Evolutionary conservation across 2,329 filamentous ascomycete species (phyloP).

Genomic region (Calonectria henricotiae): DNA sequence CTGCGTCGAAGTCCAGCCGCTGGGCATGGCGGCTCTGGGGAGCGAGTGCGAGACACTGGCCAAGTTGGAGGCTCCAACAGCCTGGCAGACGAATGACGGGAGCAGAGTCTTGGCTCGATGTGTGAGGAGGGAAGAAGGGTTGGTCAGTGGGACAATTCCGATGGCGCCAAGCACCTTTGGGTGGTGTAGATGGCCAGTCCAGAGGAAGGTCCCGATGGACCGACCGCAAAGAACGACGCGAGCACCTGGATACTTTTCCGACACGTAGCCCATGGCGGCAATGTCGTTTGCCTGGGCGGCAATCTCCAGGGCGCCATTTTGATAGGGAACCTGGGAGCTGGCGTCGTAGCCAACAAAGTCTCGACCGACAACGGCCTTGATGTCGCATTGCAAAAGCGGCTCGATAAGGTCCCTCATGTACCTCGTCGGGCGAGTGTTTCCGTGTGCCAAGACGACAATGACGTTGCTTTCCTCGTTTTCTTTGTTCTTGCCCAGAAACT

Average conservation of each 20-base stretch:
- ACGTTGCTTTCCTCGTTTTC: constrained; percentile 13
- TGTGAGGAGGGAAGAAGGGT: background rate
- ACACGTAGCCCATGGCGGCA: constrained; percentile 11
- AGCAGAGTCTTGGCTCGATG: background rate
- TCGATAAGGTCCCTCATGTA: constrained; percentile 28
- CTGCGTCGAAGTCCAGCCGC: background rate
- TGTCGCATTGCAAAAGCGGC: constrained; percentile 1
- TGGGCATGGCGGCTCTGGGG: constrained; percentile 2
- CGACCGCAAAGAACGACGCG: constrained; percentile 30
- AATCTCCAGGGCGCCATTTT: constrained; percentile 27
- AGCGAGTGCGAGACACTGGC: background rate
- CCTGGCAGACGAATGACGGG: background rate
- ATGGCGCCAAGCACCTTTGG: constrained; percentile 18
- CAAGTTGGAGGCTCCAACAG: background rate
- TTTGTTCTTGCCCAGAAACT: constrained; percentile 2
- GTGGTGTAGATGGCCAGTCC: constrained; percentile 21
- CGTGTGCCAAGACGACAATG: constrained; percentile 27
- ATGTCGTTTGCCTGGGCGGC: constrained; percentile 27
- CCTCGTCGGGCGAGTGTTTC: constrained; percentile 27
- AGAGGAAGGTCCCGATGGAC: constrained; percentile 31
- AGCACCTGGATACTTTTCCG: constrained; percentile 2
- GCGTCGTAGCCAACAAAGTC: constrained; percentile 34
- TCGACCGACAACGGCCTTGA: constrained; percentile 27
- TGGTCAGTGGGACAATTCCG: constrained; percentile 26
- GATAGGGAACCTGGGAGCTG: constrained; percentile 25